phyloP scores from a whole-genome alignment of 306 rosid species.

The Macrotyloma uniflorum region DNA sequence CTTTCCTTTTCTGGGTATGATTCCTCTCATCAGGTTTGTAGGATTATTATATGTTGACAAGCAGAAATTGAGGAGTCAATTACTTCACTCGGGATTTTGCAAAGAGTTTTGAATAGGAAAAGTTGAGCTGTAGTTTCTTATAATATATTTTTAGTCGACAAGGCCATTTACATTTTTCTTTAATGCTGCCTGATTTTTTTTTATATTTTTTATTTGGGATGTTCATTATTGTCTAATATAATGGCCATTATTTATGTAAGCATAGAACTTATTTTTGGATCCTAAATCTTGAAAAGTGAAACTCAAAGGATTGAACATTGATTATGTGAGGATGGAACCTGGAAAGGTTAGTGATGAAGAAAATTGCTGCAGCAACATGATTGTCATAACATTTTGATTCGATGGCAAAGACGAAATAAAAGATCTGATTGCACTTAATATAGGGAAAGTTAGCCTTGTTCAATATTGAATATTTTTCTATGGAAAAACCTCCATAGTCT shows the following conservation, averaged over 20 bases:
- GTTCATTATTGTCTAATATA: constrained; percentile 30
- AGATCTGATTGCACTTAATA: background rate
- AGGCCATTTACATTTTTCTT: constrained; percentile 15
- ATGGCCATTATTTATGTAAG: constrained; percentile 33
- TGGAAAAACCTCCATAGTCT: too few relatives aligned
- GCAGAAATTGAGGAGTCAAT: constrained; percentile 34
- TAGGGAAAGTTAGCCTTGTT: too few relatives aligned
- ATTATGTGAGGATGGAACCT: background rate
- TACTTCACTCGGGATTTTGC: constrained; percentile 31
- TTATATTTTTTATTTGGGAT: background rate
- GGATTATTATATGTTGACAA: background rate
- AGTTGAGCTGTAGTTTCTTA: constrained; percentile 40
- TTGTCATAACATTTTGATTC: constrained; percentile 9
- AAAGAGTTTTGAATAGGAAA: constrained; percentile 43
- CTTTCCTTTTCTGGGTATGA: background rate
- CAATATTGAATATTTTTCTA: too few relatives aligned
- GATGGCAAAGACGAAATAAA: background rate
- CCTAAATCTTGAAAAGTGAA: constrained; percentile 25
- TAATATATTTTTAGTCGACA: constrained; percentile 27
- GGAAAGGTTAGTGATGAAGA: background rate
- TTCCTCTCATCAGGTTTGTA: constrained; percentile 23
- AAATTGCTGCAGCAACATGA: background rate
- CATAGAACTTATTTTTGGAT: constrained; percentile 24
- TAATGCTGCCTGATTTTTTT: background rate
- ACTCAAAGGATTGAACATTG: background rate